Conservation (phyloP, 352 stramenopile species). For the Pythium coloratum region DNA sequence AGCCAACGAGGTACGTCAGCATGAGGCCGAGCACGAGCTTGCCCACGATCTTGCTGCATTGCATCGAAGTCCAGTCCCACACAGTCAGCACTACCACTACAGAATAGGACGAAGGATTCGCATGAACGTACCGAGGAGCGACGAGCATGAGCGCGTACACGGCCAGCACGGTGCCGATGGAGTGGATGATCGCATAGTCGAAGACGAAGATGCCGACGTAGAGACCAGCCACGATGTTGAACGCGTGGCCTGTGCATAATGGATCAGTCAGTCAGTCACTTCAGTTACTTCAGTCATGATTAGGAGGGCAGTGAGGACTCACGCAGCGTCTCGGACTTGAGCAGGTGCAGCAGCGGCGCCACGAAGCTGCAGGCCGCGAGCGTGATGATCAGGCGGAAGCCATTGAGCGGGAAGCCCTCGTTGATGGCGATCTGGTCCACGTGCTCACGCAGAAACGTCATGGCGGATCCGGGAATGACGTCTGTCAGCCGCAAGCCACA, state of each 20-base stretch:
- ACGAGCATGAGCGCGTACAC: slow-evolving; percentile 75
- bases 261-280: neutral
- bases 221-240: slow-evolving; percentile 65
- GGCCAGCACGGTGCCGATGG: slow-evolving; percentile 49
- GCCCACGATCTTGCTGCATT: slow-evolving; percentile 55
- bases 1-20: slow-evolving; percentile 66
- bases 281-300: neutral
- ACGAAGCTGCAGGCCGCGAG: slow-evolving; percentile 65
- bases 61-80: neutral
- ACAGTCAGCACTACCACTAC: neutral
- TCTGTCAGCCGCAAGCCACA: slow-evolving; percentile 15
- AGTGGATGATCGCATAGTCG: slow-evolving; percentile 76
- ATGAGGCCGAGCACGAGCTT: slow-evolving; percentile 62
- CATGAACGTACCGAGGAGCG: slow-evolving; percentile 46
- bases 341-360: slow-evolving; percentile 64
- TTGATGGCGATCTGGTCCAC: slow-evolving; percentile 65
- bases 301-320: slow-evolving; percentile 18
- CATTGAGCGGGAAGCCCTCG: slow-evolving; percentile 75
- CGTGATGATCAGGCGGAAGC: slow-evolving; percentile 76
- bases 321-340: slow-evolving; percentile 60
- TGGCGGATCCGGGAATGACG: slow-evolving; percentile 32
- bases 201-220: slow-evolving; percentile 78
- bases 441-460: slow-evolving; percentile 63
- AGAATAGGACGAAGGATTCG: too few relatives aligned
- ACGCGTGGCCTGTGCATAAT: slow-evolving; percentile 55